Evolutionary conservation across 2,329 filamentous ascomycete genomes (phyloP), one percentile per base, ranked within the genome.

Genomic region (Macrophomina pseudophaseolina): DNA sequence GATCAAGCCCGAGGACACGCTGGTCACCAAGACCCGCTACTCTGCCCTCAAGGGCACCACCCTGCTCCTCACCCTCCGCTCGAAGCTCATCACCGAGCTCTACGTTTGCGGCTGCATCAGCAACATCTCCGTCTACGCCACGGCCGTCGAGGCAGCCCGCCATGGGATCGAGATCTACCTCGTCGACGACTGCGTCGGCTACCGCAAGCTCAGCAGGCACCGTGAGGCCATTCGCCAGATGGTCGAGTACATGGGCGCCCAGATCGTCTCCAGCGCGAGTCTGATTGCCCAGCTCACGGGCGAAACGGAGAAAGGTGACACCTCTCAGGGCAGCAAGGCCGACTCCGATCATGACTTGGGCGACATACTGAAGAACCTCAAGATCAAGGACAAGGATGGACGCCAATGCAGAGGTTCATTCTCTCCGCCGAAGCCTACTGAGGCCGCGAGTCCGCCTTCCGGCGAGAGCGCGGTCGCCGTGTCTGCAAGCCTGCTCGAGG

Each of bases 51-150:
- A 88, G 64, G 88, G 87, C 8, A 92, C 90, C 0, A 85, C 87
- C 58, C 83, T 98, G 16, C 84, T 98, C 7, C 84, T 90, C 59
- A 84, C 88, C n/a, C 81, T 98, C 53, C 88, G 94, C n/a, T 88
- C 89, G n/a, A 91, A 89, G 69, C 89, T 97, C 71, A 88, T 97
- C 67, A 97, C 93, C 2, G 91, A 97, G 73, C 82, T 99, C 12
- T 97, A 91, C 78, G 87, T 98, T 30, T 96, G 92, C 73, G 95
- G 95, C 28, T 90, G 91, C 52, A 85, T 97, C 58, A 92, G 90
- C 51, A 97, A 98, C 73, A 83, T 96, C 42, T 94, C 93, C 38
- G 89, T 98, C 54, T 93, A 95, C 75, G 94, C 95, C 7, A 97
- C 94, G 0, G 93, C 93, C 3, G 84, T 97, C 69, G 95, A 97